phyloP scores from a whole-genome alignment of 2,329 filamentous ascomycete genomes.

The Fusarium papillatum region DNA sequence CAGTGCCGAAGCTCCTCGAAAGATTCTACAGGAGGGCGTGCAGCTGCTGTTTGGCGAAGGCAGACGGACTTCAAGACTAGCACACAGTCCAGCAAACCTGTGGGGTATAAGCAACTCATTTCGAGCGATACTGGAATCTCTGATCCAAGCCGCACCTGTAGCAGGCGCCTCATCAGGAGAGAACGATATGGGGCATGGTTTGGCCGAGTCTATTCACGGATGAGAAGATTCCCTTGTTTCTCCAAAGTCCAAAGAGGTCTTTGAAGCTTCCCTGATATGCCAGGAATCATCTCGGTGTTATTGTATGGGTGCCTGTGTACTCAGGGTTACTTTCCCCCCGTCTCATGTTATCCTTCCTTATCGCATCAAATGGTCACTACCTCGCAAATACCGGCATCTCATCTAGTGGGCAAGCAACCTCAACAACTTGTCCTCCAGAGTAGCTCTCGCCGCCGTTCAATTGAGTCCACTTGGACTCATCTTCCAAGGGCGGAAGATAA shows the following conservation, averaged over 20 bases:
- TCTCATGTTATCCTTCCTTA: neutral
- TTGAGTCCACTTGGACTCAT: neutral
- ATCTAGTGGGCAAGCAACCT: conserved; percentile 6
- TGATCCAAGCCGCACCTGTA: neutral
- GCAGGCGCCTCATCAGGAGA: neutral
- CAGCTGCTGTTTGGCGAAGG: conserved; percentile 13
- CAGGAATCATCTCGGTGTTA: too few relatives aligned
- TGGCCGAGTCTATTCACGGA: neutral
- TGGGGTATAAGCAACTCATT: neutral
- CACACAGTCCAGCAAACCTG: neutral
- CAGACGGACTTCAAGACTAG: neutral
- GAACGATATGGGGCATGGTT: neutral
- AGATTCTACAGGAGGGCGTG: conserved; percentile 30
- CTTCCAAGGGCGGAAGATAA: conserved; percentile 62
- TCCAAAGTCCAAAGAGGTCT: neutral
- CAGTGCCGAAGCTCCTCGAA: conserved; percentile 15
- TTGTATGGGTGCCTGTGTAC: neutral
- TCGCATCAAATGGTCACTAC: neutral
- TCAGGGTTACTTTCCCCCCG: neutral
- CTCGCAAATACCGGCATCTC: conserved; percentile 11
- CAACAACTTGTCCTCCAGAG: neutral
- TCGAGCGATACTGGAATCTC: neutral
- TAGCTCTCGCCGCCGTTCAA: neutral
- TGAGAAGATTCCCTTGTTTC: neutral
- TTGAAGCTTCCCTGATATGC: neutral